A percentile compares a stretch with the other conserved stretches of the same genome.
Conservation (phyloP, 805 yeast genomes). For the Candida yuanshanica region DNA sequence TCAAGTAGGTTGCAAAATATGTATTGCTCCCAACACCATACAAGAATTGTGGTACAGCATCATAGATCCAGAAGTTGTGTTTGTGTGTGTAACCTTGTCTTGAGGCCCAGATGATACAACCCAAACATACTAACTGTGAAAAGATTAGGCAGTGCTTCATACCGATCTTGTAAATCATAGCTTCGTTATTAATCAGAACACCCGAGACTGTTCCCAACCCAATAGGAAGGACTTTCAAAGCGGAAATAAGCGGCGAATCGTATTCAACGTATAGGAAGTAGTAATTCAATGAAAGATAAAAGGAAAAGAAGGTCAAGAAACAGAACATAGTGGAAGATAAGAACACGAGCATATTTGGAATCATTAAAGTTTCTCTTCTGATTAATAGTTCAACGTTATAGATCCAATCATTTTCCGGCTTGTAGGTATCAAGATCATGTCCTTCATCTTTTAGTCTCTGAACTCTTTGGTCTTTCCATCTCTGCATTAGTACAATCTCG, state of each 20-base stretch:
- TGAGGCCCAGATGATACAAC: slow-evolving; percentile 15
- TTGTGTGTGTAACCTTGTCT: slow-evolving; percentile 12
- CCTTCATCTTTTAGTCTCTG: too few species aligned
- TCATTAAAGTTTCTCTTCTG: slow-evolving; percentile 24
- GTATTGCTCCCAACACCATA: slow-evolving; percentile 25
- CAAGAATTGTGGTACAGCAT: slow-evolving; percentile 22
- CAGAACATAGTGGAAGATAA: slow-evolving; percentile 17
- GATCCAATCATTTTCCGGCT: slow-evolving; percentile 6
- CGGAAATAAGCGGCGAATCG: slow-evolving; percentile 29
- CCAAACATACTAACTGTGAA: slow-evolving; percentile 8
- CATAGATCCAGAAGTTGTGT: slow-evolving; percentile 26
- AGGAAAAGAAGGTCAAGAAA: slow-evolving; percentile 19
- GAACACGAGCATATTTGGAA: slow-evolving; percentile 23
- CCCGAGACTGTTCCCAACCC: slow-evolving; percentile 27
- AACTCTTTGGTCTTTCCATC: neutral
- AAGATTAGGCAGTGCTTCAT: slow-evolving; percentile 13
- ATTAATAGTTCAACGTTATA: slow-evolving; percentile 21
- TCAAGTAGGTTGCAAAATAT: slow-evolving; percentile 30
- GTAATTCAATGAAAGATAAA: slow-evolving; percentile 23
- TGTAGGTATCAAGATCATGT: too few species aligned
- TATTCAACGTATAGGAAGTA: slow-evolving; percentile 23
- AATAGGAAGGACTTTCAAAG: slow-evolving; percentile 31
- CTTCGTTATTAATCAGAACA: slow-evolving; percentile 21
- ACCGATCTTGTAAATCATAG: slow-evolving; percentile 19
- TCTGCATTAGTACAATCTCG: slow-evolving; percentile 25